Evolutionary conservation across 345 rosid genomes (phyloP).

Genomic region (Eucalyptus globulus): DNA sequence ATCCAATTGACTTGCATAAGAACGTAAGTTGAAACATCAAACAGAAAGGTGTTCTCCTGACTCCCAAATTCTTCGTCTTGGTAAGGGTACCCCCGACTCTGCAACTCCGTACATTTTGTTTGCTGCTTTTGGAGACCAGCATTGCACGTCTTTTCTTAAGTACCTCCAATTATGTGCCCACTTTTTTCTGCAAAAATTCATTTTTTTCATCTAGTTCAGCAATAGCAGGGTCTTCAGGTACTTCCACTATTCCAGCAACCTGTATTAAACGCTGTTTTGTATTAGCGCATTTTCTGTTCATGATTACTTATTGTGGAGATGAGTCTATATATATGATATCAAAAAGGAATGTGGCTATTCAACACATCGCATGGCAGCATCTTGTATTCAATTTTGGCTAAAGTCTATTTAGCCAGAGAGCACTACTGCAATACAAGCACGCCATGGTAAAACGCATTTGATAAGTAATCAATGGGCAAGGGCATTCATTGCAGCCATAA

Average conservation of each 20-base stretch:
- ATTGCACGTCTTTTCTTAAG: not conserved
- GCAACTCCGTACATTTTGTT: not conserved
- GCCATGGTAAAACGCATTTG: not conserved
- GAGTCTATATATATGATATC: no score
- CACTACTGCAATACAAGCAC: not conserved
- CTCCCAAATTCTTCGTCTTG: not conserved
- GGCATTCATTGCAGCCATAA: not conserved
- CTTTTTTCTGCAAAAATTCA: no score
- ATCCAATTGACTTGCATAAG: not conserved
- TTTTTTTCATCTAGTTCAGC: no score
- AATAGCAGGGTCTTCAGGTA: not conserved
- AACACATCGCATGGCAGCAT: not conserved
- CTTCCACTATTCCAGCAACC: not conserved
- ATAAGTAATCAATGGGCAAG: not conserved
- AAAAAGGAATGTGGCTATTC: not conserved
- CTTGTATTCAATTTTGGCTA: not conserved
- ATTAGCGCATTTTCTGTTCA: not conserved
- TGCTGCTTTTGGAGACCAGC: not conserved
- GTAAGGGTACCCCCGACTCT: not conserved
- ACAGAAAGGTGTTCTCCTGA: not conserved
- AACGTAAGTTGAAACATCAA: not conserved
- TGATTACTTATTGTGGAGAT: not conserved
- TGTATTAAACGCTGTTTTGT: no score
- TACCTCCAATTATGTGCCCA: no score
- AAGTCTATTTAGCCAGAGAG: not conserved